Evolutionary conservation across 257 asterid species (phyloP).

Genomic region (Solanum lycopersicoides): DNA sequence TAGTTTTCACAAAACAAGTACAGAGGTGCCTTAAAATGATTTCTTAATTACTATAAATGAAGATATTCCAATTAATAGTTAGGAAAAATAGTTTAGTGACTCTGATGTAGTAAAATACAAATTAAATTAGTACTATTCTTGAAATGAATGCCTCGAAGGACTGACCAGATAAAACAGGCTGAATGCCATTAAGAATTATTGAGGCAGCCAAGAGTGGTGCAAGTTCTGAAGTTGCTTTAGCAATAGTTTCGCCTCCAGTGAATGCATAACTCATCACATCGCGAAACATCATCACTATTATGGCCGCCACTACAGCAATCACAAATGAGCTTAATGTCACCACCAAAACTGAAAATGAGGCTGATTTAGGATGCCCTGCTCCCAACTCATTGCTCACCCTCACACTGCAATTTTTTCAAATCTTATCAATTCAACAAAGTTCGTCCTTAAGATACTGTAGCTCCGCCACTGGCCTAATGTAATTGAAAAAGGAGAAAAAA

Average conservation of each 20-base stretch:
- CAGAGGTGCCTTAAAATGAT: neutral
- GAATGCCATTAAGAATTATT: constrained; percentile 24
- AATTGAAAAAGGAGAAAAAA: neutral
- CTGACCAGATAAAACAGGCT: constrained; percentile 30
- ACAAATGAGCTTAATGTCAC: constrained; percentile 16
- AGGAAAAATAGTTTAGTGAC: neutral
- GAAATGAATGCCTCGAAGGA: neutral
- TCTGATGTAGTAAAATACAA: neutral
- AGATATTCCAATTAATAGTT: neutral
- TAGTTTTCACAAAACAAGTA: neutral
- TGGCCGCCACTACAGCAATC: neutral
- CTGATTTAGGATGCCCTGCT: constrained; percentile 29
- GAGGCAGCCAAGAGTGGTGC: constrained; percentile 21
- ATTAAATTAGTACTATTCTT: neutral
- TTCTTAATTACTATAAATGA: neutral
- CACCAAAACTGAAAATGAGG: constrained; percentile 18
- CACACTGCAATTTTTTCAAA: constrained; percentile 2
- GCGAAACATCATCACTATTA: constrained; percentile 4
- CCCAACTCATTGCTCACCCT: constrained; percentile 35
- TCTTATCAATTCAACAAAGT: neutral
- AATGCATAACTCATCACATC: constrained; percentile 16
- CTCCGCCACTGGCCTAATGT: neutral
- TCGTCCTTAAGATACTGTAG: neutral
- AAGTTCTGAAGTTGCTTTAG: constrained; percentile 17
- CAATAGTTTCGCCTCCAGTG: constrained; percentile 16